phyloP scores from a whole-genome alignment of 768 basidiomycete genomes.

The Termitomyces sp. region DNA sequence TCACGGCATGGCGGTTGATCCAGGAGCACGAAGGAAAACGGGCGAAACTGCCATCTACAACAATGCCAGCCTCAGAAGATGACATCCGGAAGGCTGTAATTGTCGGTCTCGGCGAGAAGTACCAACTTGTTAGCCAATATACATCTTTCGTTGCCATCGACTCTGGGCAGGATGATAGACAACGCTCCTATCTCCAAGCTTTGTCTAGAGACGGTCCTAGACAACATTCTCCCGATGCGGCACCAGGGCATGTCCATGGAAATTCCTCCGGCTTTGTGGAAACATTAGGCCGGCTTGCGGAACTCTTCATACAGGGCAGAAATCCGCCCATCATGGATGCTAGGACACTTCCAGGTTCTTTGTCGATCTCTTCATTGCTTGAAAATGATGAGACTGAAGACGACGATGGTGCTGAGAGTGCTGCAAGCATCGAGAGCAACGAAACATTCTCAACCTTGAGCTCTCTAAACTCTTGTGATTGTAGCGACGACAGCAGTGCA shows the following conservation, averaged over 20 bases:
- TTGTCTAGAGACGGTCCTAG: background rate
- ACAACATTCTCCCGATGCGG: background rate
- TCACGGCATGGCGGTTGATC: constrained; percentile 54
- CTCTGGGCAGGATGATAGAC: constrained; percentile 20
- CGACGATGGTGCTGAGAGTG: background rate
- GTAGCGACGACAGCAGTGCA: constrained; percentile 34
- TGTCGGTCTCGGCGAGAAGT: constrained; percentile 44
- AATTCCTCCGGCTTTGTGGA: background rate
- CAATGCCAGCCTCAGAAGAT: constrained; percentile 23
- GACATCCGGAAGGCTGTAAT: constrained; percentile 41
- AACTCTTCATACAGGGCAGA: background rate
- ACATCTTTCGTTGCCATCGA: constrained; percentile 60
- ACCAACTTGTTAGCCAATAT: constrained; percentile 46
- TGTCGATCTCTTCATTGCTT: constrained; percentile 12
- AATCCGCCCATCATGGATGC: background rate
- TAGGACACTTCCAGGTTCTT: constrained; percentile 17
- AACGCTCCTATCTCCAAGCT: background rate
- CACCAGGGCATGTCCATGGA: background rate
- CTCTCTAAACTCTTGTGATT: constrained; percentile 39
- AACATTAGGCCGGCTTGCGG: background rate
- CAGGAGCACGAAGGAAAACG: constrained; percentile 40
- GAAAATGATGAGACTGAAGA: constrained; percentile 23
- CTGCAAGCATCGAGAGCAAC: constrained; percentile 19
- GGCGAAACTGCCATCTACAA: constrained; percentile 28
- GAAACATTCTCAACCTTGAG: constrained; percentile 45